These are phyloP conservation scores for Haberlea rhodopensis DNA, from an alignment of 257 asterid species.

Conservation along the genomic window DNA sequence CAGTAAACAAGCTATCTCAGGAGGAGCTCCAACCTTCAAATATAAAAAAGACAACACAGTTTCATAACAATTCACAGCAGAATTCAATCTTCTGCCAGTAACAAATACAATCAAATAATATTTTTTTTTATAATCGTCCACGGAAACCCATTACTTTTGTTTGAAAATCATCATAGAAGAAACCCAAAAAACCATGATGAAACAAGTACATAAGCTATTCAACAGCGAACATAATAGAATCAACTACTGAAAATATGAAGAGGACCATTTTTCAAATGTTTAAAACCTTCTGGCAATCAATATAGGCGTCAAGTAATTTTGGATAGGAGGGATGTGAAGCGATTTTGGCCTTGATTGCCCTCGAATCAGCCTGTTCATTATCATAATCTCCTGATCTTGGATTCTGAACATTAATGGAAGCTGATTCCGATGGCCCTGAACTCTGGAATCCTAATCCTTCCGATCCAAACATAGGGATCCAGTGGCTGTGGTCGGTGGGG, in stretches of 20 bases:
- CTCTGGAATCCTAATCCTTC: conserved; percentile 31
- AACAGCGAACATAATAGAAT: conserved; percentile 47
- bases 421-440: conserved; percentile 22
- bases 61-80: neutral
- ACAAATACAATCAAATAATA: neutral
- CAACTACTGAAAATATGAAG: conserved; percentile 51
- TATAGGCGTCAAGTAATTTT: too few species aligned
- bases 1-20: conserved; percentile 43
- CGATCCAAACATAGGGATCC: too few species aligned
- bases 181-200: too few species aligned
- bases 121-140: too few species aligned
- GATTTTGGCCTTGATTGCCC: conserved; percentile 34
- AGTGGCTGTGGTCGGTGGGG: conserved; percentile 19
- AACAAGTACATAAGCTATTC: conserved; percentile 36
- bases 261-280: conserved; percentile 50
- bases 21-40: conserved; percentile 64
- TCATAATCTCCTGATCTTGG: conserved; percentile 13
- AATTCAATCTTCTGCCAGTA: neutral
- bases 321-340: too few species aligned
- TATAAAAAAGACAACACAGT: neutral
- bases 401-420: conserved; percentile 2
- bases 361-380: conserved; percentile 7
- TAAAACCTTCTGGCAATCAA: too few species aligned
- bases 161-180: too few species aligned
- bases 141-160: too few species aligned